Evolutionary conservation across 2,329 filamentous ascomycete genomes (phyloP).

Genomic region (Pseudocercospora eumusae): DNA sequence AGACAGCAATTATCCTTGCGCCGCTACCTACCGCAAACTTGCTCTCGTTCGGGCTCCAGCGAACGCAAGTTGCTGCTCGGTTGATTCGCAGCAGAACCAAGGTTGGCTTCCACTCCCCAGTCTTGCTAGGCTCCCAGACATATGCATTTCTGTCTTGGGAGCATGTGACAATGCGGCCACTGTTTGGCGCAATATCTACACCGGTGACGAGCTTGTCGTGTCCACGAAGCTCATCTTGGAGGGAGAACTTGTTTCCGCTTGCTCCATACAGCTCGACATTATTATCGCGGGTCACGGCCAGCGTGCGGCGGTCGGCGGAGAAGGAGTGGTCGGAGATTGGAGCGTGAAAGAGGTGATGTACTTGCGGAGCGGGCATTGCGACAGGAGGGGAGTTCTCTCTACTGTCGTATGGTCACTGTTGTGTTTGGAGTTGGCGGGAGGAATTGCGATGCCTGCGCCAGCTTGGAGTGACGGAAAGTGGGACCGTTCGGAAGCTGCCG

Average conservation of each 20-base stretch:
- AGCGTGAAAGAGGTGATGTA: constrained; percentile 94
- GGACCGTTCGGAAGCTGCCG: constrained; percentile 9
- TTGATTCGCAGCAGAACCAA: constrained; percentile 96
- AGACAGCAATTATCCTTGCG: constrained; percentile 91
- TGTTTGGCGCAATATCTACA: constrained; percentile 89
- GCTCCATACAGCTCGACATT: constrained; percentile 83
- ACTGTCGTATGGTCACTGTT: constrained; percentile 64
- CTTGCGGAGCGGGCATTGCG: constrained; percentile 80
- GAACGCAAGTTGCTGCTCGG: constrained; percentile 91
- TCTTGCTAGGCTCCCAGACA: constrained; percentile 91
- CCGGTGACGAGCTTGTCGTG: constrained; percentile 97
- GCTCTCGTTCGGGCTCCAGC: constrained; percentile 93
- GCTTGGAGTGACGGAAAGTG: constrained; percentile 15
- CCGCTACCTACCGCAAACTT: constrained; percentile 98
- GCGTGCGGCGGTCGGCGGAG: constrained; percentile 82
- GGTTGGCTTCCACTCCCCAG: constrained; percentile 92
- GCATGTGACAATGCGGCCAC: constrained; percentile 93
- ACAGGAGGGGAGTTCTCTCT: constrained; percentile 89
- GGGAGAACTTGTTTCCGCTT: constrained; percentile 68
- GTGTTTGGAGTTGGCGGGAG: not conserved
- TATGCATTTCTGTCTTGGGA: constrained; percentile 98
- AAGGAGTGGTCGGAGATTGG: constrained; percentile 98
- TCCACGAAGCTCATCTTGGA: constrained; percentile 90
- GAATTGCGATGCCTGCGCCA: constrained; percentile 10
- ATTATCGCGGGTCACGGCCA: constrained; percentile 89